Evolutionary conservation across 495 filamentous ascomycete species (phyloP), one percentile per base, ranked within the genome.

Genomic region (Lindgomyces ingoldianus): DNA sequence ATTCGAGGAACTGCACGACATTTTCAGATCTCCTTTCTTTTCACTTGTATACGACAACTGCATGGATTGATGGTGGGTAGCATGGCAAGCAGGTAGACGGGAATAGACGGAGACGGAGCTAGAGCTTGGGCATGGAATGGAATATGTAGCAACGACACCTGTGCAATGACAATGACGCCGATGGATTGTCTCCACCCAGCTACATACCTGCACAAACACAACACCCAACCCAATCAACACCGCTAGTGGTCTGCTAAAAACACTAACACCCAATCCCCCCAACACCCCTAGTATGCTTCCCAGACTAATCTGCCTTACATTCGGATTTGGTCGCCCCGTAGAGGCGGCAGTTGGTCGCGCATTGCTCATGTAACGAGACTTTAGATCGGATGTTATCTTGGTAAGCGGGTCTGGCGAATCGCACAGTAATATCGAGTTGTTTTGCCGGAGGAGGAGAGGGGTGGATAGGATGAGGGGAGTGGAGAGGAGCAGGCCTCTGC

Each of bases 231-330:
- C 90, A 11, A 92, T 71, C 30, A 96, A 70, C 33, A 93, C 72
- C 8, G 89, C 88, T 68, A 96, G 73, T 3, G 85, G 86, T 70
- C 82, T 84, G 46, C 89, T 92, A 74, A 96, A 93, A 42, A 88
- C 81, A 67, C 84, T 81, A 56, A 96, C 80, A 4, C 88, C 80
- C 19, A 93, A 71, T 2, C 91, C 91, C 0, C 81, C 83, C 39
- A 88, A 72, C 52, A 96, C 73, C 83, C 84, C 89, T 30, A 87
- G 66, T 14, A 91, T 77, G 68, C 87, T 88, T 0, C 90, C 90
- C 59, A 84, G 69, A 58, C 86, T 89, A 55, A 91, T 76, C 78
- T 92, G 87, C 62, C 80, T 83, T 72, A 90, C 77, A 12, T 79
- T 75, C 0, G 84, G 73, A 60, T 81, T 80, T 47, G 81, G 64